Conservation (phyloP, 2,329 filamentous ascomycete species). For the Neopestalotiopsis clavispora region DNA sequence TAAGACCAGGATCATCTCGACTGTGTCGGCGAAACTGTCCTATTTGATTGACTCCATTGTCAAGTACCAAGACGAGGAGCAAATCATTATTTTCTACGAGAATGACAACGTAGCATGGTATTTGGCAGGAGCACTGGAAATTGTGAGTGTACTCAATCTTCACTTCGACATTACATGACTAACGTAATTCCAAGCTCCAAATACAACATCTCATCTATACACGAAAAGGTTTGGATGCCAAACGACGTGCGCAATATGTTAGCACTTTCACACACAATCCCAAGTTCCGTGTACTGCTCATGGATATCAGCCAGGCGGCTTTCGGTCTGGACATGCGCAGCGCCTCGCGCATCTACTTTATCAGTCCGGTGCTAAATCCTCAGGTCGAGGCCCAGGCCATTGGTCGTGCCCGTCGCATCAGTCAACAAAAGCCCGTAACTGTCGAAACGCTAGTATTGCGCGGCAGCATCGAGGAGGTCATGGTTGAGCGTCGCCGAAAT, state of each 20-base stretch:
- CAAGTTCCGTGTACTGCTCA: constrained; percentile 77
- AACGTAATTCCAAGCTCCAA: constrained; percentile 47
- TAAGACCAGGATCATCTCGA: constrained; percentile 71
- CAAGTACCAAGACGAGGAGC: constrained; percentile 72
- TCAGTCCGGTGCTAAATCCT: constrained; percentile 86
- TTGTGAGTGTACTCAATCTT: constrained; percentile 47
- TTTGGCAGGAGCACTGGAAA: constrained; percentile 80
- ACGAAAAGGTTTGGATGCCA: constrained; percentile 59
- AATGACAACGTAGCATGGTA: constrained; percentile 87
- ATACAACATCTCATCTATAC: constrained; percentile 71
- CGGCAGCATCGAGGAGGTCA: constrained; percentile 83
- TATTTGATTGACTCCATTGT: constrained; percentile 80
- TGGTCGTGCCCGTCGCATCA: constrained; percentile 86
- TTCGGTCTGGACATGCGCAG: constrained; percentile 85
- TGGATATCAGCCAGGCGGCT: constrained; percentile 89
- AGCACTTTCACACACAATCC: constrained; percentile 75
- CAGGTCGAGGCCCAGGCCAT: constrained; percentile 89
- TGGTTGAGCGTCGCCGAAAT: constrained; percentile 72
- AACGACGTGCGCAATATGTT: constrained; percentile 75
- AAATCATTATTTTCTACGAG: constrained; percentile 93
- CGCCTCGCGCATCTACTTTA: constrained; percentile 86
- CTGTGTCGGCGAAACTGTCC: constrained; percentile 83
- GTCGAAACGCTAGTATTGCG: constrained; percentile 86
- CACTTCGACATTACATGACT: not conserved
- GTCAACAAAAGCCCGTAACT: constrained; percentile 76